Conservation (phyloP, 2,329 filamentous ascomycete genomes). For the Salinomyces thailandicus region DNA sequence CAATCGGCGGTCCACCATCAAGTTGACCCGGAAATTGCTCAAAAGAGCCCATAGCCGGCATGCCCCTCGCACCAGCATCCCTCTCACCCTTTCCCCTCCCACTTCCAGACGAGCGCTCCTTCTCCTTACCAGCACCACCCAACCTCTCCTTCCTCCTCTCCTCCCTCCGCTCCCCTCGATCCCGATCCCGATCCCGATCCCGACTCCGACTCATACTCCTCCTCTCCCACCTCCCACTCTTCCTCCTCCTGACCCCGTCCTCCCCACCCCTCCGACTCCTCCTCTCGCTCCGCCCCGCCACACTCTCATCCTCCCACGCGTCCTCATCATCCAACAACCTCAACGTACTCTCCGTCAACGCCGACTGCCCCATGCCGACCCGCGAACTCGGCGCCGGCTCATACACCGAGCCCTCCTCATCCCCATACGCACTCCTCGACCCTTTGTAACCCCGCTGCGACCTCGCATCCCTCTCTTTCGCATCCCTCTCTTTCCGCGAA, state of each 20-base stretch:
- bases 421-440: constrained; percentile 16
- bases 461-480: constrained; percentile 10
- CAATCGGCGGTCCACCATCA: constrained; percentile 6
- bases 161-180: constrained; percentile 8
- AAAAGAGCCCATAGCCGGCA: constrained; percentile 22
- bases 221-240: constrained; percentile 15
- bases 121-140: constrained; percentile 1
- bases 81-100: constrained; percentile 19
- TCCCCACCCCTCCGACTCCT: constrained; percentile 19
- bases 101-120: constrained; percentile 11
- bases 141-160: constrained; percentile 5
- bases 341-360: constrained; percentile 27
- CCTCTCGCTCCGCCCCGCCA: constrained; percentile 18
- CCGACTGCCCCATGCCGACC: constrained; percentile 12
- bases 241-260: constrained; percentile 13
- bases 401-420: constrained; percentile 18
- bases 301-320: constrained; percentile 24
- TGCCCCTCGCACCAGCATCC: constrained; percentile 14
- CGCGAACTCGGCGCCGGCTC: constrained; percentile 27
- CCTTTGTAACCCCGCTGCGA: constrained; percentile 1
- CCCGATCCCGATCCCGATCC: constrained; percentile 12
- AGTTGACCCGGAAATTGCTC: constrained; percentile 25
- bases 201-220: constrained; percentile 12
- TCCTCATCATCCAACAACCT: constrained; percentile 22
- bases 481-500: constrained; percentile 15